Evolutionary conservation across 805 yeast species (phyloP).

Genomic region (Candida yuanshanica): DNA sequence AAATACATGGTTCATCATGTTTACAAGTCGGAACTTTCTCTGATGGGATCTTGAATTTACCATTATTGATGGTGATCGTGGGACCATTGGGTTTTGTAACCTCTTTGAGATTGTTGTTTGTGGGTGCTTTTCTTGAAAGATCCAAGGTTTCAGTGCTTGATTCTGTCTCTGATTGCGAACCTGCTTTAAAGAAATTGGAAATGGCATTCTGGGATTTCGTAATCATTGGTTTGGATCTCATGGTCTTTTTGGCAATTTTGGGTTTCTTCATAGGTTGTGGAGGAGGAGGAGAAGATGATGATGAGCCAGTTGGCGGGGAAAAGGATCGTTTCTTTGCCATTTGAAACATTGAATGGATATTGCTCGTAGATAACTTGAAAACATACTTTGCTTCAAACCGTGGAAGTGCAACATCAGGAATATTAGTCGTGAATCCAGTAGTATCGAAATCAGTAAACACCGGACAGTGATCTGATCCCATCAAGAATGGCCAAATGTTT

Average conservation of each 20-base stretch:
- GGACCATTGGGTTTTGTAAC: neutral
- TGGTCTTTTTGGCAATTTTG: neutral
- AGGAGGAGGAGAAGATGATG: conserved; percentile 1
- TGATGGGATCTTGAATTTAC: conserved; percentile 11
- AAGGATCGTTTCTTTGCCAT: conserved; percentile 15
- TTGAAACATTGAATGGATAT: conserved; percentile 31
- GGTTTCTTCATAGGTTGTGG: neutral
- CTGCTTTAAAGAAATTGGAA: conserved; percentile 11
- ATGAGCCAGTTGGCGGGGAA: neutral
- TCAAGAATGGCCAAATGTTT: conserved; percentile 57
- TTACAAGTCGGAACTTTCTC: conserved; percentile 39
- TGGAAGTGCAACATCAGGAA: conserved; percentile 18
- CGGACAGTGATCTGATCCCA: conserved; percentile 96
- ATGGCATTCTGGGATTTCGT: conserved; percentile 12
- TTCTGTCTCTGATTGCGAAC: neutral
- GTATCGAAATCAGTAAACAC: conserved; percentile 60
- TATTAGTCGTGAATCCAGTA: neutral
- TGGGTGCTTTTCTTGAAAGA: too few relatives aligned
- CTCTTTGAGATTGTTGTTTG: neutral
- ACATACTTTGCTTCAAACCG: conserved; percentile 49
- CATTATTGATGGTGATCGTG: conserved; percentile 7
- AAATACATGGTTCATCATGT: conserved; percentile 40
- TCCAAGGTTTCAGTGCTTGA: neutral
- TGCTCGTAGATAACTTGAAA: conserved; percentile 35
- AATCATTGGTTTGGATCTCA: conserved; percentile 5